Percentiles rank a stretch among this genome's conserved stretches.
Evolutionary conservation across 257 asterid genomes (phyloP).

Genomic region (Dorcoceras hygrometricum): DNA sequence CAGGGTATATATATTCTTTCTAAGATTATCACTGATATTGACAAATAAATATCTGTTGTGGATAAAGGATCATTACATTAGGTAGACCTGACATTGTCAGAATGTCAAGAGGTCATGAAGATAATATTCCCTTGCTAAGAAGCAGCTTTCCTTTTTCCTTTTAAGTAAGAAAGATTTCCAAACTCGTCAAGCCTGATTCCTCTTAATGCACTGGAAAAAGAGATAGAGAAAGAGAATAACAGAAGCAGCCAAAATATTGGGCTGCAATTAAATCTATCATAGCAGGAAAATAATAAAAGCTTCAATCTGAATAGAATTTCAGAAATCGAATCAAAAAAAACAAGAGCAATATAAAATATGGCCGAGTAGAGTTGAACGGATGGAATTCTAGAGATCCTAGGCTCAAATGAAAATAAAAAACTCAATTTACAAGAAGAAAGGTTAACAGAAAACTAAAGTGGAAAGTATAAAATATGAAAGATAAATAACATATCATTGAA

Average conservation of each 20-base stretch:
- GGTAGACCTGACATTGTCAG: conserved; percentile 84
- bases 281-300: not conserved
- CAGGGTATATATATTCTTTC: conserved; percentile 5
- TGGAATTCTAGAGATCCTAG: not conserved
- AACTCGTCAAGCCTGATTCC: conserved; percentile 35
- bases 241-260: too few relatives aligned
- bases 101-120: conserved; percentile 75
- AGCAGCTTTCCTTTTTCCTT: conserved; percentile 45
- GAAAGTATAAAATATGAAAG: not conserved
- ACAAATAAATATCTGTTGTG: conserved; percentile 18
- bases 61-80: conserved; percentile 57
- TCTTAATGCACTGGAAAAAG: not conserved
- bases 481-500: not conserved
- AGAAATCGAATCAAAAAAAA: not conserved
- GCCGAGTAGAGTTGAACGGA: not conserved
- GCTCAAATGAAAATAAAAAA: not conserved
- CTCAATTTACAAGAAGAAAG: not conserved
- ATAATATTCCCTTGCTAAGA: conserved; percentile 38
- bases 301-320: not conserved
- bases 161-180: conserved; percentile 36
- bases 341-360: too few relatives aligned
- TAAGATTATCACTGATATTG: conserved; percentile 19
- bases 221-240: too few relatives aligned
- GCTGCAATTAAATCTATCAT: not conserved
- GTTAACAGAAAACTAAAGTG: not conserved